These are phyloP conservation scores for Diaporthe batatas DNA, from an alignment of 2,329 filamentous ascomycete genomes.

Conservation along the genomic window DNA sequence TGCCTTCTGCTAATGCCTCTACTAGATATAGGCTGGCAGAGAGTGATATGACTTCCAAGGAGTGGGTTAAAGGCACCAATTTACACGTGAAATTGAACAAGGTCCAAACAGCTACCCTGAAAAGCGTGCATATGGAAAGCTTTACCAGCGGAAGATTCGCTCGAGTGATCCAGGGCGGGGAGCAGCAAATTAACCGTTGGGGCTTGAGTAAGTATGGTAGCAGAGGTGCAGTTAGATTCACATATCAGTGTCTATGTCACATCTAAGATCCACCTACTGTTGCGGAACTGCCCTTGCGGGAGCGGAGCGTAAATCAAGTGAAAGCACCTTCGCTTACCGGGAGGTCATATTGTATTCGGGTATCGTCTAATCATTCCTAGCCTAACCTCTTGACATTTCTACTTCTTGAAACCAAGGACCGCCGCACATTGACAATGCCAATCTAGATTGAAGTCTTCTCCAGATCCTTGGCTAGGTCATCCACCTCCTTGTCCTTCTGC, in stretches of 20 bases:
- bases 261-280: not conserved
- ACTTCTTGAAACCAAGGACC: slow-evolving; percentile 36
- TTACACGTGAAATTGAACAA: not conserved
- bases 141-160: too few species aligned
- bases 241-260: not conserved
- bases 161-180: not conserved
- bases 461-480: slow-evolving; percentile 81
- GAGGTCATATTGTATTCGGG: slow-evolving; percentile 42
- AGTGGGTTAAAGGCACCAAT: too few species aligned
- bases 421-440: slow-evolving; percentile 6
- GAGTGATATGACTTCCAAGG: too few species aligned
- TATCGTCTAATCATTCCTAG: slow-evolving; percentile 43
- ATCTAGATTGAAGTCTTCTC: slow-evolving; percentile 74
- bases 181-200: not conserved
- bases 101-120: accelerated
- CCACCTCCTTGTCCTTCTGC: slow-evolving; percentile 81
- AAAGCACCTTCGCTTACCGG: slow-evolving; percentile 39
- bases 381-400: slow-evolving; percentile 40
- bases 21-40: not conserved
- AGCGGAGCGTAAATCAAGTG: not conserved
- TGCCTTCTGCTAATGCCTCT: not conserved
- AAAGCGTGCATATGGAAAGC: not conserved
- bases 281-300: not conserved
- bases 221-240: not conserved
- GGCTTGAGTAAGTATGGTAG: not conserved